phyloP scores from a whole-genome alignment of 495 filamentous ascomycete genomes.

The Podospora pseudocomata region DNA sequence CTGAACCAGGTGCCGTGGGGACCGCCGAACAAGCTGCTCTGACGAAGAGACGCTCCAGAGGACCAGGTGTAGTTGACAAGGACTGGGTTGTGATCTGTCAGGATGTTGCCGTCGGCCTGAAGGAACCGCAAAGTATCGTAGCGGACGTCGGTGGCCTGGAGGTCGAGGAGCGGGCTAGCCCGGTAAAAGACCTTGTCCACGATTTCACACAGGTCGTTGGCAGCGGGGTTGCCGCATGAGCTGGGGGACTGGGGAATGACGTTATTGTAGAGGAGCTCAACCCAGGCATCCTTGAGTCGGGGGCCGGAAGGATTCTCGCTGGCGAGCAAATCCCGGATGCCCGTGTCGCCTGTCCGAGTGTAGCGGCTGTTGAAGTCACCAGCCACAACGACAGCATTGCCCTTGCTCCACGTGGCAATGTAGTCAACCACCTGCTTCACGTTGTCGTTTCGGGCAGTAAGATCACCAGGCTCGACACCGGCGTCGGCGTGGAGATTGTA shows the following conservation, averaged over 20 bases:
- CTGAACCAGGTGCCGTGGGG: constrained; percentile 55
- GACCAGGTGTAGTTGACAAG: constrained; percentile 53
- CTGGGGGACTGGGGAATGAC: constrained; percentile 42
- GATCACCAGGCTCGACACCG: constrained; percentile 48
- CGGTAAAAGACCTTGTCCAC: constrained; percentile 64
- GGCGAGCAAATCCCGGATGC: constrained; percentile 40
- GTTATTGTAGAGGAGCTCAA: constrained; percentile 46
- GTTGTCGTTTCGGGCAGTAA: constrained; percentile 50
- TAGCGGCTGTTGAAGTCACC: constrained; percentile 61
- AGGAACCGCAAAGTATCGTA: constrained; percentile 53
- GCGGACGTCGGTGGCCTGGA: constrained; percentile 42
- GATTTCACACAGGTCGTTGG: constrained; percentile 51
- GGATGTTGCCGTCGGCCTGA: constrained; percentile 47
- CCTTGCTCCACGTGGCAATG: constrained; percentile 48
- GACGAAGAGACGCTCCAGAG: constrained; percentile 36
- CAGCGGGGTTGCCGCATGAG: constrained; percentile 50
- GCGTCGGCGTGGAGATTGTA: constrained; percentile 65
- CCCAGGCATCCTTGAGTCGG: constrained; percentile 51
- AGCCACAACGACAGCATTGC: constrained; percentile 57
- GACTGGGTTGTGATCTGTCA: constrained; percentile 62
- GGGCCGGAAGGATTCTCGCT: constrained; percentile 30
- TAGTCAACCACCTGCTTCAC: constrained; percentile 53
- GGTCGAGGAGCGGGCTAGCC: constrained; percentile 40
- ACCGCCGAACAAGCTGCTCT: constrained; percentile 52
- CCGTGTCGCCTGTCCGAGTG: constrained; percentile 49